Evolutionary conservation across 805 yeast genomes (phyloP).

Genomic region (Naumovozyma baii): DNA sequence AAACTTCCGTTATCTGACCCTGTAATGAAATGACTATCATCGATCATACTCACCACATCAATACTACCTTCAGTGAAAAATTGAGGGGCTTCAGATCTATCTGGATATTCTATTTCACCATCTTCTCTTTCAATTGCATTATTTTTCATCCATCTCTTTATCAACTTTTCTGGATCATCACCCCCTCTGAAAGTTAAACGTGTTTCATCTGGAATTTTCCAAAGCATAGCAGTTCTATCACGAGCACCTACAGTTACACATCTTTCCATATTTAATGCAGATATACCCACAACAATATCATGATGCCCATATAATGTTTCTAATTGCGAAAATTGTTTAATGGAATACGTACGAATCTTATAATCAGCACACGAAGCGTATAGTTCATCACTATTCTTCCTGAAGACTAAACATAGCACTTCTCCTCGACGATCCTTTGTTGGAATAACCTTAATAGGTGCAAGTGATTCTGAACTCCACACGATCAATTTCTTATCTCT

Average conservation of each 20-base stretch:
- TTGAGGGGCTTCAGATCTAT: constrained; percentile 28
- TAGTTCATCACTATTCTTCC: constrained; percentile 72
- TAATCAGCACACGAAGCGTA: constrained; percentile 91
- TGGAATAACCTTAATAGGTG: constrained; percentile 68
- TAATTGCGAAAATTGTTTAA: constrained; percentile 78
- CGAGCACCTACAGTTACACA: constrained; percentile 94
- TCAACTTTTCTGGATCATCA: constrained; percentile 42
- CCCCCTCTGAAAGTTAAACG: constrained; percentile 91
- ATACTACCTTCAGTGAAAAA: constrained; percentile 75
- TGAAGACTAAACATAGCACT: constrained; percentile 64
- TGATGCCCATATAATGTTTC: constrained; percentile 95
- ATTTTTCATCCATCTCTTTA: constrained; percentile 30
- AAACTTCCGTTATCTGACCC: constrained; percentile 93
- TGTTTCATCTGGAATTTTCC: constrained; percentile 95
- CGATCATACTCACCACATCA: constrained; percentile 84
- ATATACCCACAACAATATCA: constrained; percentile 72
- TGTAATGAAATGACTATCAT: constrained; percentile 85
- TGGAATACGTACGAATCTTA: constrained; percentile 76
- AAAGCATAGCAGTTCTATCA: constrained; percentile 88
- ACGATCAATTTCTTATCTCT: constrained; percentile 69
- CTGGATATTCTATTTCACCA: constrained; percentile 25
- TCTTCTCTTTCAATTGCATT: constrained; percentile 24
- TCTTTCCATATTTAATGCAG: constrained; percentile 75
- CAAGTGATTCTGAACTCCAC: constrained; percentile 74
- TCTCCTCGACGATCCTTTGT: constrained; percentile 63